Evolutionary conservation across 179 eudicot genomes (phyloP), one percentile per base, ranked within the genome.

Genomic region (Nepenthes alata): DNA sequence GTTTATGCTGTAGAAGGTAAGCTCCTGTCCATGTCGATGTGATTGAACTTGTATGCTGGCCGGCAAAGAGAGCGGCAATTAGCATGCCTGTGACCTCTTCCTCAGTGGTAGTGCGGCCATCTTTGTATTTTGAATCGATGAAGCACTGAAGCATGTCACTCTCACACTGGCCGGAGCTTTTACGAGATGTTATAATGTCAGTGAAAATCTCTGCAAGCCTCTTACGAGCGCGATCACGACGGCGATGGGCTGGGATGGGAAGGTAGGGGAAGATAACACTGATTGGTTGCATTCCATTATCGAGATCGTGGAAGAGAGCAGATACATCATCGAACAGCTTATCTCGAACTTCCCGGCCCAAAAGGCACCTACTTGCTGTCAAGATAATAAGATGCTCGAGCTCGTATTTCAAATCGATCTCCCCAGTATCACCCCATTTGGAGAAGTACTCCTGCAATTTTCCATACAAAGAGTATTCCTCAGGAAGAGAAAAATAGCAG

Each of bases 11-110:
- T 5, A 90, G 78, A 67, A 90, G 95, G 73, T 88, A 90, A 2
- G 95, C 93, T 12, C 95, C 97, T 0, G 95, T 81, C 97, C 97
- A 90, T 15, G 85, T 82, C 55, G 97, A 90, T 41, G 97, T 90
- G 61, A 90, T 90, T 53, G 97, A 88, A 49, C 97, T 90, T 0
- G 97, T 90, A 70, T 87, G 97, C 67, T 90, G 94, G 57, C 97
- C 97, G 3, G 95, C 97, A 65, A 90, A 90, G 16, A 88, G 80
- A 16, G 97, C 93, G 53, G 95, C 97, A 57, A 90, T 90, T 37
- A 90, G 93, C 61, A 90, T 65, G 52, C 97, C 95, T 4, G 97
- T 88, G 61, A 90, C 85, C 77, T 90, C 97, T 37, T 64, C 60
- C 57, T 90, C 90, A 0, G 93, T 85, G 45, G 95, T 90, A 15